A percentile compares a stretch with the other conserved stretches of the same genome.
Evolutionary conservation across 2,329 filamentous ascomycete genomes (phyloP).

Genomic region (Penicillium sp.): DNA sequence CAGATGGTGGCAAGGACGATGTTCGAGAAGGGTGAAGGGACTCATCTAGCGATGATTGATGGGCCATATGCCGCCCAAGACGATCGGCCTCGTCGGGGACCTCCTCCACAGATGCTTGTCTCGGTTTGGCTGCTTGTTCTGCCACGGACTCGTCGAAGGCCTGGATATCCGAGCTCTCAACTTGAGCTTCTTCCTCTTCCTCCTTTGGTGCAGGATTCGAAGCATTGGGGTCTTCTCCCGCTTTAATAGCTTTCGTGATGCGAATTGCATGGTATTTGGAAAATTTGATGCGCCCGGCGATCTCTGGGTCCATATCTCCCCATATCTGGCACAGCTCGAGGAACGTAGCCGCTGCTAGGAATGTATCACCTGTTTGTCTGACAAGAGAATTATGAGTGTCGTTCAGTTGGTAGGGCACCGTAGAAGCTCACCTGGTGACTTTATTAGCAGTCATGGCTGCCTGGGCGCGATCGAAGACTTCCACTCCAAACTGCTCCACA

Average conservation of each 20-base stretch:
- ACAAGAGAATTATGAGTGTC: slow-evolving; percentile 1
- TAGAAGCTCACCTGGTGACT: slow-evolving; percentile 66
- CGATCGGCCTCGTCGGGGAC: slow-evolving; percentile 58
- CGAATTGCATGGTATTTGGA: slow-evolving; percentile 93
- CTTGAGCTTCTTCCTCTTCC: slow-evolving; percentile 49
- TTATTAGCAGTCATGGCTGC: slow-evolving; percentile 78
- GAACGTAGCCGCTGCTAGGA: slow-evolving; percentile 89
- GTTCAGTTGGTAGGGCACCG: slow-evolving; percentile 6
- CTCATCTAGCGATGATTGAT: slow-evolving; percentile 51
- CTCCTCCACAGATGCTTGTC: slow-evolving; percentile 60
- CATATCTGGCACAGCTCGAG: slow-evolving; percentile 86
- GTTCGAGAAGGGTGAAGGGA: slow-evolving; percentile 52
- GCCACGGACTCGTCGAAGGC: slow-evolving; percentile 47
- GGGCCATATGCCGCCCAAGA: slow-evolving; percentile 45
- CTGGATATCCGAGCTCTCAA: slow-evolving; percentile 65
- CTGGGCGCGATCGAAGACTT: slow-evolving; percentile 83
- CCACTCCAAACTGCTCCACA: slow-evolving; percentile 88
- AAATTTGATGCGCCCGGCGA: slow-evolving; percentile 85
- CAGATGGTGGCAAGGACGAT: slow-evolving; percentile 39
- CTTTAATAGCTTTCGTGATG: slow-evolving; percentile 87
- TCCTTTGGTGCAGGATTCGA: slow-evolving; percentile 73
- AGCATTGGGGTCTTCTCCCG: slow-evolving; percentile 87
- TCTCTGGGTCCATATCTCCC: slow-evolving; percentile 72
- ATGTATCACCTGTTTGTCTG: slow-evolving; percentile 90
- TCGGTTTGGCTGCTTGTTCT: slow-evolving; percentile 46